These are phyloP conservation scores for Pelargonium myrrhifolium DNA, from an alignment of 441 rosid genomes.

Conservation along the genomic window DNA sequence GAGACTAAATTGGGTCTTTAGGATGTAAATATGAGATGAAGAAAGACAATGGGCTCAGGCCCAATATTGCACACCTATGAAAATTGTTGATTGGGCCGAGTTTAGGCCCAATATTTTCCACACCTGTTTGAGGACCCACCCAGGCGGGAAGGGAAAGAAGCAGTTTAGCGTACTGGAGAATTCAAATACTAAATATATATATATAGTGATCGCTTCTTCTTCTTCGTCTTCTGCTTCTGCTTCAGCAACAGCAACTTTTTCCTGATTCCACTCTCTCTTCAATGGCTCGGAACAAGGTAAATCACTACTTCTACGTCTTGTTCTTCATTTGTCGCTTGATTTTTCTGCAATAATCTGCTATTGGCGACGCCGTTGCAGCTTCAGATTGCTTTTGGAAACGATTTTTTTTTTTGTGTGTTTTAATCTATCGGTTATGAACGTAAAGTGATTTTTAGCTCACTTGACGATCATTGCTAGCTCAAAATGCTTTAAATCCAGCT, in stretches of 20 bases:
- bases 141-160: not conserved
- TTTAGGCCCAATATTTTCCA: not conserved
- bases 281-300: conserved; percentile 76
- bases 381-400: not conserved
- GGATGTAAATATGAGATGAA: no score
- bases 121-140: not conserved
- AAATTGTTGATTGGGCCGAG: no score
- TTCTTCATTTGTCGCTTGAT: not conserved
- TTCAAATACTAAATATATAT: not conserved
- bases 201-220: not conserved
- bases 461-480: not conserved
- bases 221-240: not conserved
- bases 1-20: no score
- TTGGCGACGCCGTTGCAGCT: not conserved
- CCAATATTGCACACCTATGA: no score
- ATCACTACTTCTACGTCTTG: not conserved
- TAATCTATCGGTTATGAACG: not conserved
- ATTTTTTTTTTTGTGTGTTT: not conserved
- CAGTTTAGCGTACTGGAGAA: not conserved
- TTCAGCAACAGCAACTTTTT: conserved; percentile 28
- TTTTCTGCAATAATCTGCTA: not conserved
- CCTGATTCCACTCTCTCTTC: conserved; percentile 6
- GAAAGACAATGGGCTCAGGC: no score
- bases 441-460: not conserved
- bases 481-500: not conserved